Conservation (phyloP, 2,329 filamentous ascomycete genomes). For the Aspergillus floridensis region DNA sequence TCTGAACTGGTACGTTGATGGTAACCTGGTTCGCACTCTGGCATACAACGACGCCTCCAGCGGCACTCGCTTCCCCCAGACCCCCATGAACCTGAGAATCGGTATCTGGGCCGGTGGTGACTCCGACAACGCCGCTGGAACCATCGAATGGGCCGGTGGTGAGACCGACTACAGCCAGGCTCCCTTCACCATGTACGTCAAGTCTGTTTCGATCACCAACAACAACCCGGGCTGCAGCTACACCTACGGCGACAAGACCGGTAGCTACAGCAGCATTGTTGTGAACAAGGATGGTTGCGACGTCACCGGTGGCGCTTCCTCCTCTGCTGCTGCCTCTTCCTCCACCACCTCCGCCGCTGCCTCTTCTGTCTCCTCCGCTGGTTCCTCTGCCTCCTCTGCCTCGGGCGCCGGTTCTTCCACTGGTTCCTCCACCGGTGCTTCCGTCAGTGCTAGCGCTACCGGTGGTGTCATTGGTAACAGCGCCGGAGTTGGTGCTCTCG, state of each 20-base stretch:
- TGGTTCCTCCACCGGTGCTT: constrained; percentile 10
- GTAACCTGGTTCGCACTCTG: constrained; percentile 59
- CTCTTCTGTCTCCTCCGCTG: constrained; percentile 14
- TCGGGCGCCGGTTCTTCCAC: constrained; percentile 13
- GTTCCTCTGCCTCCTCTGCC: constrained; percentile 15
- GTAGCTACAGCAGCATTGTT: constrained; percentile 62
- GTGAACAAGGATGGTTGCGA: constrained; percentile 30
- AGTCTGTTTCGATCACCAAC: constrained; percentile 57
- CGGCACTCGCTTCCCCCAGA: constrained; percentile 66
- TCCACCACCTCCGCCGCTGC: constrained; percentile 12
- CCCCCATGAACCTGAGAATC: constrained; percentile 68
- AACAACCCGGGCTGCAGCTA: constrained; percentile 47
- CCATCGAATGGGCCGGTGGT: constrained; percentile 69
- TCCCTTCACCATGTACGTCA: constrained; percentile 73
- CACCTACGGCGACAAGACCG: constrained; percentile 60
- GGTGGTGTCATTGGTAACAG: constrained; percentile 6
- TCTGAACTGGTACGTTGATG: constrained; percentile 66
- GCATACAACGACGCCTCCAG: constrained; percentile 57
- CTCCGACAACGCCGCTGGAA: constrained; percentile 42
- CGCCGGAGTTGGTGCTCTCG: constrained; percentile 14
- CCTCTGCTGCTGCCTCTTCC: constrained; percentile 13
- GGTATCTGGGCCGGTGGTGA: constrained; percentile 68
- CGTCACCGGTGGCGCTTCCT: constrained; percentile 7
- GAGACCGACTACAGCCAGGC: constrained; percentile 62
- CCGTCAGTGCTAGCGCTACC: constrained; percentile 11